Evolutionary conservation across 169 alveolate species (phyloP).

Genomic region (Babesia gibsoni): DNA sequence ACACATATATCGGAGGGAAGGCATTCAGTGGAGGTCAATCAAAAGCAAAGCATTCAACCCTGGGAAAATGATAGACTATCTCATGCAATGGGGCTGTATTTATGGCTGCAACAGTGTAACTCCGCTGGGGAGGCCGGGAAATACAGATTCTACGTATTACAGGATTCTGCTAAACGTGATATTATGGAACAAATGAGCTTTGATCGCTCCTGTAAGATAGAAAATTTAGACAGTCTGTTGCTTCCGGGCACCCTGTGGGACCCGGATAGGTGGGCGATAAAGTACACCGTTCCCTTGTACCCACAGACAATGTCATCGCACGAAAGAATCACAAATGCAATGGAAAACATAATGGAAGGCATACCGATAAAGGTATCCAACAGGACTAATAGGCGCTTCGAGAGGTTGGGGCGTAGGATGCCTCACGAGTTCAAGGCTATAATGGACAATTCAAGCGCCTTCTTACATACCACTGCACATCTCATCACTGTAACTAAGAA

Average conservation of each 20-base stretch:
- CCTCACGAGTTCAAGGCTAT: not conserved
- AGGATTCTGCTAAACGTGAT: not conserved
- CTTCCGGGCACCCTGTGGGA: conserved; percentile 35
- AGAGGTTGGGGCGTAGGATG: not conserved
- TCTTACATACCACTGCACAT: not conserved
- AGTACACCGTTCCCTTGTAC: conserved; percentile 1
- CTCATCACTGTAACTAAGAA: not conserved
- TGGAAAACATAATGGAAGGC: not conserved
- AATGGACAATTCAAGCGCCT: not conserved
- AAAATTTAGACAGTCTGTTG: not conserved
- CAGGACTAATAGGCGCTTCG: not conserved
- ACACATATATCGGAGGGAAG: not conserved
- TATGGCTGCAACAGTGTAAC: not conserved
- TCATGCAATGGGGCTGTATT: conserved; percentile 5
- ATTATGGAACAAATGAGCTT: not conserved
- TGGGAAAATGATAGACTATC: conserved; percentile 27
- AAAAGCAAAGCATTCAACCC: not conserved
- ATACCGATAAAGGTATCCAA: not conserved
- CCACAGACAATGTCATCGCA: not conserved
- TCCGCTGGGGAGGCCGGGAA: not conserved
- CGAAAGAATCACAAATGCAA: not conserved
- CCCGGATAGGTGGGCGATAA: conserved; percentile 4
- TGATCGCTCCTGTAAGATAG: not conserved
- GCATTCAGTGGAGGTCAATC: not conserved
- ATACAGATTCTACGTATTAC: not conserved